These are phyloP conservation scores for Mycena olivaceomarginata DNA, from an alignment of 768 basidiomycete species.

Conservation along the genomic window DNA sequence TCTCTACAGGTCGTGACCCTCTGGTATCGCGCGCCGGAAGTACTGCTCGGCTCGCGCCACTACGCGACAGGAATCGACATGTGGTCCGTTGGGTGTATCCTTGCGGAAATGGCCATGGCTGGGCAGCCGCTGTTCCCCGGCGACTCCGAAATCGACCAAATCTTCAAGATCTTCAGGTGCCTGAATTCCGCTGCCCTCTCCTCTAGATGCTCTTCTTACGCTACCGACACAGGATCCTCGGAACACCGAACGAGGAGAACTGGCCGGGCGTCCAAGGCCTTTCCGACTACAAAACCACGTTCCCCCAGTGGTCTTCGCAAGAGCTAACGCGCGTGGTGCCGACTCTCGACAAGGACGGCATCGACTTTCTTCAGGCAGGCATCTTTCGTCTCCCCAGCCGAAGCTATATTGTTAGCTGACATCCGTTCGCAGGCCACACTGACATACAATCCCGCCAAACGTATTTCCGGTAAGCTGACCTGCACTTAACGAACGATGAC, in stretches of 20 bases:
- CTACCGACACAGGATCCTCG: constrained; percentile 80
- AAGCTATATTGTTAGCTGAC: constrained; percentile 25
- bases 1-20: constrained; percentile 92
- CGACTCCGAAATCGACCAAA: constrained; percentile 99
- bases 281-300: constrained; percentile 97
- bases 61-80: constrained; percentile 99
- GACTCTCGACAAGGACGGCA: constrained; percentile 83
- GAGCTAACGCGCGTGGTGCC: constrained; percentile 82
- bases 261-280: constrained; percentile 95
- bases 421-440: constrained; percentile 72
- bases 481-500: not conserved
- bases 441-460: constrained; percentile 92
- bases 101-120: constrained; percentile 98
- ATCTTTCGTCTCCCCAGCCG: constrained; percentile 35
- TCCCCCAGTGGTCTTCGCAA: constrained; percentile 94
- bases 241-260: constrained; percentile 92
- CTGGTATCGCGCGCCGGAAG: constrained; percentile 99
- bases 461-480: constrained; percentile 86
- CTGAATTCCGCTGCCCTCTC: constrained; percentile 2
- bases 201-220: not conserved
- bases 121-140: constrained; percentile 96
- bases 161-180: constrained; percentile 99
- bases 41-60: constrained; percentile 95
- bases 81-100: constrained; percentile 99
- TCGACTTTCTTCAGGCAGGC: constrained; percentile 85